Evolutionary conservation across 2,329 filamentous ascomycete species (phyloP).

Genomic region (Sporothrix humicola): DNA sequence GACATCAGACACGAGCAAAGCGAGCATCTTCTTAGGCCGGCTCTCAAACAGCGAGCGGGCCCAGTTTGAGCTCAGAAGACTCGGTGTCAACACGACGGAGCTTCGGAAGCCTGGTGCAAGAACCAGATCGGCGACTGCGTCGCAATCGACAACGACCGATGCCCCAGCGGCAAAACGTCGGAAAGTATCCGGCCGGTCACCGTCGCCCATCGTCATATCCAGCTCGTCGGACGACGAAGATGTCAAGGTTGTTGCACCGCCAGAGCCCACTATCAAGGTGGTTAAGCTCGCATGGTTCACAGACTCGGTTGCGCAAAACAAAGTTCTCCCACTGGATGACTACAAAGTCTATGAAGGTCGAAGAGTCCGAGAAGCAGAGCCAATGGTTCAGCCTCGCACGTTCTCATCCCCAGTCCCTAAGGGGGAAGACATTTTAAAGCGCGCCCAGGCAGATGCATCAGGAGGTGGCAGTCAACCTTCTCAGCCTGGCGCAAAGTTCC

Average conservation of each 20-base stretch:
- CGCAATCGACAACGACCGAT: not conserved
- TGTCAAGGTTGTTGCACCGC: slow-evolving; percentile 8
- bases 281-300: slow-evolving; percentile 65
- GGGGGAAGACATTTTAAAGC: slow-evolving; percentile 43
- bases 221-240: slow-evolving; percentile 41
- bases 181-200: slow-evolving; percentile 8
- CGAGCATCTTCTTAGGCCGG: slow-evolving; percentile 75
- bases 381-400: not conserved
- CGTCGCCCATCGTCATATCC: slow-evolving; percentile 32
- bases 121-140: not conserved
- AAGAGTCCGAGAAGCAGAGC: not conserved
- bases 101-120: not conserved
- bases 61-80: slow-evolving; percentile 74
- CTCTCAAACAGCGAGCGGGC: slow-evolving; percentile 73
- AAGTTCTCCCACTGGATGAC: slow-evolving; percentile 53
- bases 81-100: slow-evolving; percentile 64
- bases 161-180: slow-evolving; percentile 36
- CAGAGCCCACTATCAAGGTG: slow-evolving; percentile 49
- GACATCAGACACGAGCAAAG: slow-evolving; percentile 74
- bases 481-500: not conserved
- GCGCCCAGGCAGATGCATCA: slow-evolving; percentile 41
- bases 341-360: slow-evolving; percentile 63
- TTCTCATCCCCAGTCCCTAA: slow-evolving; percentile 8
- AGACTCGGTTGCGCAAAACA: slow-evolving; percentile 55
- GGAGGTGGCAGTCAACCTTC: not conserved